phyloP scores from a whole-genome alignment of 306 rosid species.

The Rubus parviflorus region DNA sequence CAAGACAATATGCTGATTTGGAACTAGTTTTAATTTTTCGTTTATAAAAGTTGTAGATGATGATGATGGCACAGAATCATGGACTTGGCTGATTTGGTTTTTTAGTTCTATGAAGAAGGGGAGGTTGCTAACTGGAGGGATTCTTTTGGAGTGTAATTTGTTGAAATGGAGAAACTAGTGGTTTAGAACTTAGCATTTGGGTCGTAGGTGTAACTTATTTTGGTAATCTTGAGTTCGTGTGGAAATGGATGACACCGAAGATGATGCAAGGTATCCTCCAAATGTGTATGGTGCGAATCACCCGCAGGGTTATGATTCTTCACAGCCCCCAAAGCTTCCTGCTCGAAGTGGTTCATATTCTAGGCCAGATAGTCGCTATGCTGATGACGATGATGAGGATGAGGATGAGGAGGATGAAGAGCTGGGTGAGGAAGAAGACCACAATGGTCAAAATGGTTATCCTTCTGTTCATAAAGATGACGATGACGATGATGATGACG shows the following conservation, averaged over 20 bases:
- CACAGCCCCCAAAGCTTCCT: conserved; percentile 38
- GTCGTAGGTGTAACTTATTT: conserved; percentile 9
- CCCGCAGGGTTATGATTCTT: conserved; percentile 53
- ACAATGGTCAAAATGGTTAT: conserved; percentile 42
- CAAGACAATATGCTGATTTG: background rate
- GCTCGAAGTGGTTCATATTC: conserved; percentile 43
- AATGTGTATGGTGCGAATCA: conserved; percentile 41
- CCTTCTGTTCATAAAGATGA: conserved; percentile 30
- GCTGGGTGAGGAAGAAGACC: conserved; percentile 49
- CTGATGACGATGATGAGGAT: conserved; percentile 45
- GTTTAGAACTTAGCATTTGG: conserved; percentile 14
- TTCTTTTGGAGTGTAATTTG: conserved; percentile 4
- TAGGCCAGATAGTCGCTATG: conserved; percentile 38
- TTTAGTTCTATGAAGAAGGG: background rate
- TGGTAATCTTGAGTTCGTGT: conserved; percentile 17
- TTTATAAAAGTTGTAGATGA: background rate
- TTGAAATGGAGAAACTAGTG: background rate
- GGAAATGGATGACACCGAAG: conserved; percentile 75
- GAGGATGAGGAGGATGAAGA: conserved; percentile 49
- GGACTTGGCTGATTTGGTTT: conserved; percentile 9
- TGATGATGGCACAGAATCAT: background rate
- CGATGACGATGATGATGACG: conserved; percentile 18
- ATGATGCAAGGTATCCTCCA: conserved; percentile 55
- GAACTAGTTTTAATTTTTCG: background rate
- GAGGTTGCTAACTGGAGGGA: background rate